phyloP scores from a whole-genome alignment of 2,329 filamentous ascomycete species.

The Aspergillus novoparasiticus region DNA sequence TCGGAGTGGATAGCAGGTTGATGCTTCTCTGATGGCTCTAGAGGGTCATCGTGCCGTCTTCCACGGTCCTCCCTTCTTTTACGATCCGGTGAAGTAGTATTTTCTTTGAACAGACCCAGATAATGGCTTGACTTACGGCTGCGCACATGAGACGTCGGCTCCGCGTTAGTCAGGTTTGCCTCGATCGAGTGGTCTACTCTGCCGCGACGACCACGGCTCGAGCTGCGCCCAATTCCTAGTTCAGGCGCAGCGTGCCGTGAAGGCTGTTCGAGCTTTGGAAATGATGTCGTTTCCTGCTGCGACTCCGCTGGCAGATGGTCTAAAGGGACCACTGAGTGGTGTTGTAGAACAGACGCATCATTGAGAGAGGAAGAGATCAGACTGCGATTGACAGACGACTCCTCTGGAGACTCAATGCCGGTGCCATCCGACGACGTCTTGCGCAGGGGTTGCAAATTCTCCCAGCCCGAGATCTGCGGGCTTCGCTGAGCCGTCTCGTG shows the following conservation, averaged over 20 bases:
- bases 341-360: conserved; percentile 27
- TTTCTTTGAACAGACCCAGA: conserved; percentile 66
- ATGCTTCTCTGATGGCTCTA: conserved; percentile 19
- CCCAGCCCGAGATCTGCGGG: conserved; percentile 19
- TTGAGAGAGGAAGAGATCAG: conserved; percentile 32
- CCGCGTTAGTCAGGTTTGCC: conserved; percentile 61
- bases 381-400: conserved; percentile 25
- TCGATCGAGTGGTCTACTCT: conserved; percentile 65
- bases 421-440: conserved; percentile 27
- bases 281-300: conserved; percentile 24
- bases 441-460: conserved; percentile 24
- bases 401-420: conserved; percentile 26
- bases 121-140: conserved; percentile 69
- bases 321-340: conserved; percentile 24
- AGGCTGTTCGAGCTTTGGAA: conserved; percentile 27
- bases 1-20: conserved; percentile 13
- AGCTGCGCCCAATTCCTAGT: conserved; percentile 37
- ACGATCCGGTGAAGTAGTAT: conserved; percentile 56
- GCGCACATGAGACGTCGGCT: conserved; percentile 57
- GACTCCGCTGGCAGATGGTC: conserved; percentile 22
- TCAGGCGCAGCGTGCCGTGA: conserved; percentile 25
- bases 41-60: conserved; percentile 36
- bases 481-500: conserved; percentile 23
- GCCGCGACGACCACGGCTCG: conserved; percentile 46
- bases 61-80: conserved; percentile 52